These are phyloP conservation scores for Ustilago bromivora DNA, from an alignment of 1,284 basidiomycete species.

Conservation along the genomic window DNA sequence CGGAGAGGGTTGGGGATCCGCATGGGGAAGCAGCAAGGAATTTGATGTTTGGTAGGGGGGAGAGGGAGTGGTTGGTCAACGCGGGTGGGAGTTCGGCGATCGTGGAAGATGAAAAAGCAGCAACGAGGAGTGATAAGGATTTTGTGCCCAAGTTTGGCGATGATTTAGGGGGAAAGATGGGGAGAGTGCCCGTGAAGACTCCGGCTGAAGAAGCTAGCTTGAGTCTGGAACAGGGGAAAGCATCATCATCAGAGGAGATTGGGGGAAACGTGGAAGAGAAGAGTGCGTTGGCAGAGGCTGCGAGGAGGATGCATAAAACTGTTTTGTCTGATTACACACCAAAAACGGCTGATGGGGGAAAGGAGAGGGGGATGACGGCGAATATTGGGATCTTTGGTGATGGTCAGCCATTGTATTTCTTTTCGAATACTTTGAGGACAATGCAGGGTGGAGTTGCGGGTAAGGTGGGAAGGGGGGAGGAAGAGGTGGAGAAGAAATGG, in stretches of 20 bases:
- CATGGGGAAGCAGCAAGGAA: constrained; percentile 35
- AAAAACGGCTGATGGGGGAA: background rate
- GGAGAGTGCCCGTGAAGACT: constrained; percentile 16
- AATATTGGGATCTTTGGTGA: constrained; percentile 21
- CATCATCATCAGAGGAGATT: background rate
- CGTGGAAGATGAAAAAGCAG: background rate
- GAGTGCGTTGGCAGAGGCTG: constrained; percentile 21
- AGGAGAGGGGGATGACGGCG: background rate
- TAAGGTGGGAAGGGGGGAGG: background rate
- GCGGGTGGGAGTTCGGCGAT: constrained; percentile 24
- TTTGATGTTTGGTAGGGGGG: constrained; percentile 43
- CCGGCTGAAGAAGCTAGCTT: constrained; percentile 30
- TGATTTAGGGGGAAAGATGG: background rate
- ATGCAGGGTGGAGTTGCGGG: background rate
- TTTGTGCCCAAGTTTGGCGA: constrained; percentile 31
- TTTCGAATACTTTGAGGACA: constrained; percentile 19
- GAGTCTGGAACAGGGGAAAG: constrained; percentile 10
- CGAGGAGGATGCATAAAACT: constrained; percentile 19
- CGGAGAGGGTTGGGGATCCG: constrained; percentile 30
- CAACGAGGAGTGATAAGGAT: too few relatives aligned
- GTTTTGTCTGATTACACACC: constrained; percentile 27
- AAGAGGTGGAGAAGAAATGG: constrained; percentile 24
- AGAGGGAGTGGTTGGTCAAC: constrained; percentile 50
- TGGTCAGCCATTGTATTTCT: constrained; percentile 31
- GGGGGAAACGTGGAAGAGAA: background rate